Conservation (phyloP, 306 rosid genomes). For the Gastrolobium bilobum region DNA sequence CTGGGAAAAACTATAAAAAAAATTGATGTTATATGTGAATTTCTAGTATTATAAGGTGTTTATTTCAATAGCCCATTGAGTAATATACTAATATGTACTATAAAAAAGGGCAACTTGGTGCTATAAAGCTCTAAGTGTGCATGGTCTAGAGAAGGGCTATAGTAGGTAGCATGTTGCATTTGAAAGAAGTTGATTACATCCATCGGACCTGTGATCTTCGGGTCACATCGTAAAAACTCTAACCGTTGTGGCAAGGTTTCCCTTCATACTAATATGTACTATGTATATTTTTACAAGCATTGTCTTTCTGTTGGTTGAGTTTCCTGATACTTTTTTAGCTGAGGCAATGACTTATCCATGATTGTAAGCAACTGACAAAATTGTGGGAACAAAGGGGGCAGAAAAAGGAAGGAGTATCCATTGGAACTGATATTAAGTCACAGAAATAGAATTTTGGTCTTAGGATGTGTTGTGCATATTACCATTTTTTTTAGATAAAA, state of each 20-base stretch:
- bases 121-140: no score
- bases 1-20: background rate
- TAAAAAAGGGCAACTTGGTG: no score
- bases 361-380: background rate
- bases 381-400: background rate
- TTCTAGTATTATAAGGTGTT: constrained; percentile 1
- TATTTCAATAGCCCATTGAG: constrained; percentile 16
- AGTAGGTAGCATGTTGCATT: no score
- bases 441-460: background rate
- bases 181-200: no score
- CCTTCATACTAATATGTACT: no score
- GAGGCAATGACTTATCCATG: background rate
- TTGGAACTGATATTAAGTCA: constrained; percentile 19
- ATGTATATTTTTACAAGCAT: background rate
- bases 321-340: background rate
- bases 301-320: background rate
- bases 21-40: constrained; percentile 25
- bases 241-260: no score
- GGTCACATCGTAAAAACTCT: no score
- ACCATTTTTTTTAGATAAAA: background rate
- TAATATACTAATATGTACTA: constrained; percentile 11
- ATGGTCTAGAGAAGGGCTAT: no score
- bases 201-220: no score
- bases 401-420: background rate
- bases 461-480: constrained; percentile 4